Evolutionary conservation across 202 grass and related monocot species (phyloP).

Genomic region (Tripidium arundinaceum): DNA sequence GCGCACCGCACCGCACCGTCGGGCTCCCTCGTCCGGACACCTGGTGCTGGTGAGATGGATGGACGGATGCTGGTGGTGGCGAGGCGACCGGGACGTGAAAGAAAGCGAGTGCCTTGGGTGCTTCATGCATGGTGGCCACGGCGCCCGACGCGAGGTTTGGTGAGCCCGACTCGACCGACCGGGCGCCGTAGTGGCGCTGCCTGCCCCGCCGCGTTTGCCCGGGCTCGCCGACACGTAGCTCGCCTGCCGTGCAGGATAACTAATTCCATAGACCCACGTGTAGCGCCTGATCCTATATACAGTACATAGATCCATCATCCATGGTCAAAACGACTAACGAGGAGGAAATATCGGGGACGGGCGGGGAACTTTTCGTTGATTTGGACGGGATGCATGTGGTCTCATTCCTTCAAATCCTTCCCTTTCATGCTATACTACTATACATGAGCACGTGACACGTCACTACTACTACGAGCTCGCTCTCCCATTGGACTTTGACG

Average conservation of each 20-base stretch:
- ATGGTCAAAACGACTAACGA: not conserved
- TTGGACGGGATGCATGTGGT: too few relatives aligned
- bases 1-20: not conserved
- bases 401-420: too few relatives aligned
- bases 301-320: not conserved
- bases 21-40: not conserved
- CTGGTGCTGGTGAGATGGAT: not conserved
- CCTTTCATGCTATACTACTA: too few relatives aligned
- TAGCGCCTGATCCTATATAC: not conserved
- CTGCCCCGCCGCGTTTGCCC: slow-evolving; percentile 8
- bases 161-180: too few relatives aligned
- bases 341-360: too few relatives aligned
- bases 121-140: not conserved
- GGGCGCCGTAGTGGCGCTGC: not conserved
- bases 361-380: slow-evolving; percentile 25
- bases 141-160: not conserved
- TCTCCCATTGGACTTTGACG: too few relatives aligned
- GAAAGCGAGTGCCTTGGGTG: not conserved
- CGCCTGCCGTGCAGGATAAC: not conserved
- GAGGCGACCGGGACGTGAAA: not conserved
- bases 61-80: not conserved
- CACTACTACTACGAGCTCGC: too few relatives aligned
- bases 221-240: slow-evolving; percentile 27
- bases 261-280: not conserved
- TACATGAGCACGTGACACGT: too few relatives aligned